Conservation (phyloP, 2,329 filamentous ascomycete genomes). For the Bisporella sp. region DNA sequence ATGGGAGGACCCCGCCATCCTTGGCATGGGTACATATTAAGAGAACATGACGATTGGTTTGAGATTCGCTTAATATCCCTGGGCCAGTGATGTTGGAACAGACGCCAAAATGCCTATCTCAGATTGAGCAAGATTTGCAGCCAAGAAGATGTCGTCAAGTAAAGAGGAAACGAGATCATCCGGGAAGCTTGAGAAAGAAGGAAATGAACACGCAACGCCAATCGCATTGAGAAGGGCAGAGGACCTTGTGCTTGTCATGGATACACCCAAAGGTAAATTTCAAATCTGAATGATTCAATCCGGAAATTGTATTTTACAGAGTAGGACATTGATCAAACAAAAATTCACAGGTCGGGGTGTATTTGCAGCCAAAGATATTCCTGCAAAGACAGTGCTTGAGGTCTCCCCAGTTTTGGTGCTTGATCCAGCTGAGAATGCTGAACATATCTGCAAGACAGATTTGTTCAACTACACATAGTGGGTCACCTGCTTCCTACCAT, state of each 20-base stretch:
- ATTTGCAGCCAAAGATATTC: slow-evolving; percentile 39
- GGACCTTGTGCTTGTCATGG: slow-evolving; percentile 34
- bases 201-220: too few species aligned
- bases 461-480: slow-evolving; percentile 52
- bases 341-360: slow-evolving; percentile 41
- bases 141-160: too few species aligned
- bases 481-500: slow-evolving; percentile 6
- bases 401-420: slow-evolving; percentile 45
- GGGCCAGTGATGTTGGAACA: too few species aligned
- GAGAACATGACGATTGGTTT: too few species aligned
- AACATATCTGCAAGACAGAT: slow-evolving; percentile 41
- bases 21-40: too few species aligned
- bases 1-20: too few species aligned
- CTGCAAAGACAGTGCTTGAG: slow-evolving; percentile 41
- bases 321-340: background rate
- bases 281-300: background rate
- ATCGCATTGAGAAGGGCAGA: slow-evolving; percentile 33
- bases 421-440: slow-evolving; percentile 37
- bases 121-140: too few species aligned
- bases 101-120: too few species aligned
- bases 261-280: slow-evolving; percentile 43
- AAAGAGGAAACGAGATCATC: too few species aligned
- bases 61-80: too few species aligned
- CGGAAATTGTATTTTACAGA: background rate
- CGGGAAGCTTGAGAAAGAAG: too few species aligned